Base-by-base conservation (phyloP, 2,329 filamentous ascomycete species). In the Thermoascus crustaceus region DNA sequence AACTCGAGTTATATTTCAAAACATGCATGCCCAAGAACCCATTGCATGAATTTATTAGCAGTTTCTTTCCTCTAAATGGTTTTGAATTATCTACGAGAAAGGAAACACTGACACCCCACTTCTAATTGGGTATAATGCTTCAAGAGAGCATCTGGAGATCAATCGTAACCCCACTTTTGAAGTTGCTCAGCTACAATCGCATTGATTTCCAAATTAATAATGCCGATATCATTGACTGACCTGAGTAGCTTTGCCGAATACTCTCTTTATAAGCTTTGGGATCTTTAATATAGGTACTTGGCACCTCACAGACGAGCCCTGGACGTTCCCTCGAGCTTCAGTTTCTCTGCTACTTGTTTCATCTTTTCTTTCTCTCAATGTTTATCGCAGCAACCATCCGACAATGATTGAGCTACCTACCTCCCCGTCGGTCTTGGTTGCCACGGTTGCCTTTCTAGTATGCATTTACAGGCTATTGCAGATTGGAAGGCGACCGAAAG, bases 401-500 rank as follows among this genome's bases (percentile, higher is more conserved):
- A 29, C 9, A 17, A 29, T 29, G 26, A 8, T 13, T 7, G 26
- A 29, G 7, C 14, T 29, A 7, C 14, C 26, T 4, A 7, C 18
- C 18, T 22, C 30, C 5, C 30, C 30, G 11, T 21, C 19, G n/a
- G 4, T 32, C 17, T 4, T 14, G 9, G 19, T 32, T 7, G 18
- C 30, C 17, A n/a, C 19, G 3, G 30, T 11, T 8, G 30, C 19
- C 10, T 11, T 32, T 4, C 4, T 22, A n/a, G 13, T 22, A 10
- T 32, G 30, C 9, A 8, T 31, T 14, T 24, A 30, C 18, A 25
- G 22, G 31, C 35, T 25, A 10, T 29, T 37, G 29, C 38, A 19
- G 32, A 30, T 39, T 26, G 36, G 36, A 7, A 25, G 35, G 24
- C 38, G 42, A 13, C 42, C 42, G 30, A 36, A 34, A 21, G 35